Base-by-base conservation (phyloP, 2,329 filamentous ascomycete species). In the Reticulascus tulasneorum region DNA sequence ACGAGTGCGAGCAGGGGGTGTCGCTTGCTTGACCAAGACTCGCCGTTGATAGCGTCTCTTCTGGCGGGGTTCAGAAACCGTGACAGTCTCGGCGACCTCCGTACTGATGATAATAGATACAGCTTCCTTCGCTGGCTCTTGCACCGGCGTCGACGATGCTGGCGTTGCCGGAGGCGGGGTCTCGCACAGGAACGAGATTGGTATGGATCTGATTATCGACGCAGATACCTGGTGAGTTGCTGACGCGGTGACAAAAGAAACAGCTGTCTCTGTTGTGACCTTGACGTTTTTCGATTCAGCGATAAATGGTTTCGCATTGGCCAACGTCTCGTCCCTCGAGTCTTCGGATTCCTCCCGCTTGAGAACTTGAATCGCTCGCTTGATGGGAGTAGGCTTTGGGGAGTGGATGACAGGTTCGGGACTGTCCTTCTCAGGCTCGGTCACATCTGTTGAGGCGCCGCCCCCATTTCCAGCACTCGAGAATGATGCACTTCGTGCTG, bases 391-490 rank as follows among this genome's bases (percentile, higher is more conserved):
- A 3, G 54, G 47, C 6, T 51, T 53, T 9, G 64, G 61, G 1
- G 61, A 62, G 6, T 60, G 49, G 6, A 63, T 42, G 3, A 51
- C 35, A 6, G 62, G 58, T 15, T 64, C 64, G 3, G 68, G 64
- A 2, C 56, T 62, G 25, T 74, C 69, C 33, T 67, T 65, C 23
- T 71, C 71, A 0, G 73, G 72, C 2, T 71, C 68, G 0, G 73
- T 77, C 4, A 59, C 63, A 31, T 75, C 72, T 3, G 65, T 68
- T 12, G 60, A 45, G 23, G 48, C 49, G 23, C 54, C 46, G 25
- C 50, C 59, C 3, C 44, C 56, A 20, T 51, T 60, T 2, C 40
- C 56, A 4, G 51, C 54, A 17, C 59, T 59, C 0, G 61, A 61
- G n/a, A 48, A 41, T 9, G 56, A 52, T 4, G 48, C 49, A 28